phyloP scores from a whole-genome alignment of 179 eudicot species.

The Silene coronaria region DNA sequence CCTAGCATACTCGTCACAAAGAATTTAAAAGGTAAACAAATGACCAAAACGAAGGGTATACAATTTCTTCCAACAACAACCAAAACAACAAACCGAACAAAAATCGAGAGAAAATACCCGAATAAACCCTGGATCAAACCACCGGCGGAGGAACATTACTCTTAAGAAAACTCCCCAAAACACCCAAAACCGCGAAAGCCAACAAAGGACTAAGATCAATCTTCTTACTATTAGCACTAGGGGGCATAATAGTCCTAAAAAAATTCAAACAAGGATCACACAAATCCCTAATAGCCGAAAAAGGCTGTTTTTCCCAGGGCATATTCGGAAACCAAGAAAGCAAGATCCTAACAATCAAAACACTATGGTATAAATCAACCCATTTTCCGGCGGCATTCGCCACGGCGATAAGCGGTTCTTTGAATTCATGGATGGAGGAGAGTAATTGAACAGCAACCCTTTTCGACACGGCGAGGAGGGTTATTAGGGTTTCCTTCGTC shows the following conservation, averaged over 20 bases:
- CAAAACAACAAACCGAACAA: no score
- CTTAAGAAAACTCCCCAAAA: conserved; percentile 29
- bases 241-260: conserved; percentile 66
- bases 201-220: conserved; percentile 68
- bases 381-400: conserved; percentile 54
- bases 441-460: conserved; percentile 21
- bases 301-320: conserved; percentile 76
- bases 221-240: conserved; percentile 32
- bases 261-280: conserved; percentile 77
- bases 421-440: conserved; percentile 27
- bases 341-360: conserved; percentile 71
- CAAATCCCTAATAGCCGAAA: conserved; percentile 70
- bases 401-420: conserved; percentile 33
- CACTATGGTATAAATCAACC: conserved; percentile 62
- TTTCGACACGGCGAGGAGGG: neutral
- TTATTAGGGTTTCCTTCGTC: neutral
- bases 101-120: no score
- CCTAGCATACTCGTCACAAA: no score
- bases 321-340: conserved; percentile 80
- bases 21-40: no score
- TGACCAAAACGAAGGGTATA: no score
- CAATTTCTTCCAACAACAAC: no score
- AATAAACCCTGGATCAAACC: neutral
- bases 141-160: neutral
- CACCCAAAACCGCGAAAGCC: conserved; percentile 64